These are phyloP conservation scores for Sporothrix globosa DNA, from an alignment of 2,329 filamentous ascomycete genomes.

Conservation along the genomic window DNA sequence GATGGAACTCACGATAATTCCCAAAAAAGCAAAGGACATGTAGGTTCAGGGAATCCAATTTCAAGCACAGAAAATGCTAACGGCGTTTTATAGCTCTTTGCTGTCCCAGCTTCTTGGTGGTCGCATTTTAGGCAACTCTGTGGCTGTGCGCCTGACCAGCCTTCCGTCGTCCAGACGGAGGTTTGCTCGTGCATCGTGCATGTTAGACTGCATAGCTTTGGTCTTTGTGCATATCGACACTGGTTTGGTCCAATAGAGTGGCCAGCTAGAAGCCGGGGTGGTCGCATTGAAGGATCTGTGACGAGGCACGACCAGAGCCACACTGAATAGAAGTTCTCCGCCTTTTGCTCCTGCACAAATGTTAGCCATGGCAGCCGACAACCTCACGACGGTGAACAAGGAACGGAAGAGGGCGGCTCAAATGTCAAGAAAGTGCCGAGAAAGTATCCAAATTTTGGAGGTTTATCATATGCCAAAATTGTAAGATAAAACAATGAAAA, in stretches of 20 bases:
- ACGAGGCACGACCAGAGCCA: not conserved
- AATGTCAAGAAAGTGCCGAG: not conserved
- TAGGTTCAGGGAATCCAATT: not conserved
- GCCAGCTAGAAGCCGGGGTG: not conserved
- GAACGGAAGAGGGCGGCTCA: too few species aligned
- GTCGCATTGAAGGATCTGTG: not conserved
- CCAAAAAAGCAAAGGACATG: not conserved
- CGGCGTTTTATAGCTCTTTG: not conserved
- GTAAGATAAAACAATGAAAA: not conserved
- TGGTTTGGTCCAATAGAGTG: not conserved
- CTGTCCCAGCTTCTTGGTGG: not conserved
- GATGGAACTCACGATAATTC: not conserved
- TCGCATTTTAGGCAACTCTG: constrained; percentile 18
- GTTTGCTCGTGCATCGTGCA: not conserved
- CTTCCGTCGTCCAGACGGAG: not conserved
- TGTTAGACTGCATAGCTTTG: not conserved
- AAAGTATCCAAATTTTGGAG: not conserved
- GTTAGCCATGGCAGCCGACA: not conserved
- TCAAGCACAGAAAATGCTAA: constrained; percentile 12
- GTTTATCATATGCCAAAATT: too few species aligned
- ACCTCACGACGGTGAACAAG: not conserved
- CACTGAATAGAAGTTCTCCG: not conserved
- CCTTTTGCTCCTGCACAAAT: not conserved
- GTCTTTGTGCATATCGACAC: not conserved
- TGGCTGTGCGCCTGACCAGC: not conserved